Percentiles rank a stretch among this genome's conserved stretches.
phyloP scores from a whole-genome alignment of 768 basidiomycete species.

The Floccularia luteovirens region DNA sequence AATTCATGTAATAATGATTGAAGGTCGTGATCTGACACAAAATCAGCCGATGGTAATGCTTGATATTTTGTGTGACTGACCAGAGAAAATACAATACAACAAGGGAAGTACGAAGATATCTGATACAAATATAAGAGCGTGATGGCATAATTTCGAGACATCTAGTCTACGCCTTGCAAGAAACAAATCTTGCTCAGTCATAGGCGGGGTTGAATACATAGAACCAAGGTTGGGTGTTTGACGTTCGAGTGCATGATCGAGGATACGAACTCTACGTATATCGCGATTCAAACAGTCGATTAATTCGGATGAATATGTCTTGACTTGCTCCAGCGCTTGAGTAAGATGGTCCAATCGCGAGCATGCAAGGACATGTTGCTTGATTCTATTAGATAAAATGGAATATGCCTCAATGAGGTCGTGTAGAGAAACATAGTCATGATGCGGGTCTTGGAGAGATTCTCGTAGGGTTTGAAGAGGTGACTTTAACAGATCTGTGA shows the following conservation, averaged over 20 bases:
- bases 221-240: constrained; percentile 11
- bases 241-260: constrained; percentile 18
- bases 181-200: constrained; percentile 21
- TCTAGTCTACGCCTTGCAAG: constrained; percentile 29
- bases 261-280: constrained; percentile 31
- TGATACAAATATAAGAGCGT: constrained; percentile 43
- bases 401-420: constrained; percentile 59
- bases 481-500: background rate
- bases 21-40: constrained; percentile 32
- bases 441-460: background rate
- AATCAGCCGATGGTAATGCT: background rate
- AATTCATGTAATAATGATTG: constrained; percentile 33
- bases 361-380: background rate
- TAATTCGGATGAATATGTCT: constrained; percentile 23
- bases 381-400: constrained; percentile 32
- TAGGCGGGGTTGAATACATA: constrained; percentile 4
- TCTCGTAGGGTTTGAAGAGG: background rate
- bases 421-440: constrained; percentile 26
- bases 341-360: background rate
- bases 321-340: constrained; percentile 16
- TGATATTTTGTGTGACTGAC: constrained; percentile 26
- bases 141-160: constrained; percentile 38
- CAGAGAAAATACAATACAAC: constrained; percentile 36
- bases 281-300: constrained; percentile 42
- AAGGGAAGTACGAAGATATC: constrained; percentile 40